Percentiles rank a stretch among this genome's conserved stretches.
These are phyloP conservation scores for Penicillium tannophilum DNA, from an alignment of 495 filamentous ascomycete species.

Conservation along the genomic window DNA sequence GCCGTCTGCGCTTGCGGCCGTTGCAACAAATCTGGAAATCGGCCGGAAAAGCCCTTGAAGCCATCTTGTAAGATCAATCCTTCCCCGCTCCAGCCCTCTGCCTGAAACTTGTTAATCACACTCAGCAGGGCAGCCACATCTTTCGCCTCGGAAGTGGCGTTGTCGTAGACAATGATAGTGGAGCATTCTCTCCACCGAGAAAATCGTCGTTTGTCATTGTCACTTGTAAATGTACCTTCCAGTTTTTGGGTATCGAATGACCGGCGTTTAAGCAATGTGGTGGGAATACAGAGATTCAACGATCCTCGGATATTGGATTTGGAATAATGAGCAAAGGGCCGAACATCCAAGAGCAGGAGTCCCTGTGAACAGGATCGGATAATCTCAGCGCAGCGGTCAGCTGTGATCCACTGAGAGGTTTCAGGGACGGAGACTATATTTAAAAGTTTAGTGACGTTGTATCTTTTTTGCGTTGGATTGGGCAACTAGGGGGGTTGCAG, in stretches of 20 bases:
- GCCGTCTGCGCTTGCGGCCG: constrained; percentile 26
- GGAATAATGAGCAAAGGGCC: constrained; percentile 81
- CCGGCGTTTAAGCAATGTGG: constrained; percentile 85
- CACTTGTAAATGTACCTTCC: constrained; percentile 80
- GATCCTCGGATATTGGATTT: constrained; percentile 74
- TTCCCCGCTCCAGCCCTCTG: constrained; percentile 78
- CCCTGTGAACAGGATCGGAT: constrained; percentile 58
- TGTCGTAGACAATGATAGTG: constrained; percentile 87
- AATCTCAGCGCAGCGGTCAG: constrained; percentile 65
- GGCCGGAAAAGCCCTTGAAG: constrained; percentile 50
- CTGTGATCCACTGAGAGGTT: constrained; percentile 55
- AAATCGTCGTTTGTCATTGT: constrained; percentile 73
- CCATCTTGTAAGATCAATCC: constrained; percentile 69
- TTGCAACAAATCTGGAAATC: constrained; percentile 49
- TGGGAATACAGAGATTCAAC: constrained; percentile 92
- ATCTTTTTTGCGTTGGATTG: background rate
- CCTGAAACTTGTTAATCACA: constrained; percentile 88
- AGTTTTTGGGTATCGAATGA: constrained; percentile 92
- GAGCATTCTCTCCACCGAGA: constrained; percentile 70
- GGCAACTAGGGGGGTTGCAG: background rate
- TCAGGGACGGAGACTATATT: constrained; percentile 6
- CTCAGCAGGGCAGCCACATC: constrained; percentile 78
- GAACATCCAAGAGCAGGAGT: constrained; percentile 80
- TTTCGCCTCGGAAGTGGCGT: constrained; percentile 69
- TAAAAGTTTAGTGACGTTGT: constrained; percentile 1